phyloP scores from a whole-genome alignment of 2,329 filamentous ascomycete genomes.

The Cercospora zeae-maydis region DNA sequence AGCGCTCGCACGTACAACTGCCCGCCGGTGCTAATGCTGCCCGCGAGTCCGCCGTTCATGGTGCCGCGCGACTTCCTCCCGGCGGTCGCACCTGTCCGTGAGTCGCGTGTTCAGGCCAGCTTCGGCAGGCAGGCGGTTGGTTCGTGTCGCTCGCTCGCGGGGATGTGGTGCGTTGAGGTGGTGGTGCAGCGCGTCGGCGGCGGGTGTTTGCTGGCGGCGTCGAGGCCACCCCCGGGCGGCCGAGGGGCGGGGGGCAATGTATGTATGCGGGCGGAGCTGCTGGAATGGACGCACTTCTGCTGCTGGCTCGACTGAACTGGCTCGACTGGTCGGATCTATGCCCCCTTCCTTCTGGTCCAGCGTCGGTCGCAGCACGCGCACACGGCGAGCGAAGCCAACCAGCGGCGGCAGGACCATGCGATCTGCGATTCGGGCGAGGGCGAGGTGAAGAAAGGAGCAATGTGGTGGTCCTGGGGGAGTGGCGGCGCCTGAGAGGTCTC shows the following conservation, averaged over 20 bases:
- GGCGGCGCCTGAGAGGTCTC: not conserved
- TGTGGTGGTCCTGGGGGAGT: not conserved
- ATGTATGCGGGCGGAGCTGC: not conserved
- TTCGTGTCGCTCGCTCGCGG: not conserved
- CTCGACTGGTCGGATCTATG: not conserved
- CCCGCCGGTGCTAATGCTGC: constrained; percentile 49
- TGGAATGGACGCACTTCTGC: not conserved
- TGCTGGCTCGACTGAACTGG: not conserved
- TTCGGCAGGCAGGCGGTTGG: not conserved
- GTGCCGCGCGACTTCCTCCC: constrained; percentile 19
- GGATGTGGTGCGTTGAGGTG: not conserved
- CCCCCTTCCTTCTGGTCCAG: not conserved
- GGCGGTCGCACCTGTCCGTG: constrained; percentile 12
- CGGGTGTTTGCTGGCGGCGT: not conserved
- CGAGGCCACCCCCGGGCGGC: not conserved
- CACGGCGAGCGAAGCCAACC: not conserved
- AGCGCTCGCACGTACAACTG: constrained; percentile 87
- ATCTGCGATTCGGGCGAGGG: not conserved
- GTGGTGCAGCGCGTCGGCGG: not conserved
- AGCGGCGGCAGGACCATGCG: not conserved
- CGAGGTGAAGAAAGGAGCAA: not conserved
- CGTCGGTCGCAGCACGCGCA: not conserved
- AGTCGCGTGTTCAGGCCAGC: constrained; percentile 7
- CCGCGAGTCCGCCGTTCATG: constrained; percentile 51
- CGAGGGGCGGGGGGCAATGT: not conserved